Conservation (phyloP, 805 yeast genomes). For the Pichia sporocuriosa region DNA sequence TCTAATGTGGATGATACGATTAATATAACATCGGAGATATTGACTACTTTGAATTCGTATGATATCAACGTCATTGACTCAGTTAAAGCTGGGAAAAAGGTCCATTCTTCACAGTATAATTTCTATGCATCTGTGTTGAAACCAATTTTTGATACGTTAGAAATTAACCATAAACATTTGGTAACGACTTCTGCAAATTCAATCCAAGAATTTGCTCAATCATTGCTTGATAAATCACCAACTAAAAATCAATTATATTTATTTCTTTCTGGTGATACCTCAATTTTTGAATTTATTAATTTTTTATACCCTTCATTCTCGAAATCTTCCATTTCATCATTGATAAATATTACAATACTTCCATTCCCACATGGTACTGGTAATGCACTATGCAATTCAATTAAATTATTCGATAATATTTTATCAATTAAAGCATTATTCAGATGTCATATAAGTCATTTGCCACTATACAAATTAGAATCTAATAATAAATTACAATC, state of each 20-base stretch:
- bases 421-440: slow-evolving; percentile 34
- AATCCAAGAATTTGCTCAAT: slow-evolving; percentile 30
- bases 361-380: slow-evolving; percentile 81
- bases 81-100: slow-evolving; percentile 37
- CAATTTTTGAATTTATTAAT: slow-evolving; percentile 71
- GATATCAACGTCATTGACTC: slow-evolving; percentile 38
- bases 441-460: slow-evolving; percentile 10
- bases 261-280: slow-evolving; percentile 81
- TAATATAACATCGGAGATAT: neutral
- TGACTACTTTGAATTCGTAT: neutral
- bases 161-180: slow-evolving; percentile 21
- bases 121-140: slow-evolving; percentile 37
- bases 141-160: slow-evolving; percentile 40
- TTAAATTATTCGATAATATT: slow-evolving; percentile 35
- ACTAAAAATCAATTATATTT: slow-evolving; percentile 47
- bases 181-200: slow-evolving; percentile 25
- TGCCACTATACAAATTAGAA: slow-evolving; percentile 1
- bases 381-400: slow-evolving; percentile 66
- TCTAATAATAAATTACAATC: neutral
- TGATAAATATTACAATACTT: slow-evolving; percentile 22
- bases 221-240: slow-evolving; percentile 4
- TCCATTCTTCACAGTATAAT: slow-evolving; percentile 14
- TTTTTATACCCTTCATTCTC: slow-evolving; percentile 11
- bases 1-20: no score
- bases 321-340: no score